These are phyloP conservation scores for Curvularia sp. DNA, from an alignment of 2,329 filamentous ascomycete genomes.

Conservation along the genomic window DNA sequence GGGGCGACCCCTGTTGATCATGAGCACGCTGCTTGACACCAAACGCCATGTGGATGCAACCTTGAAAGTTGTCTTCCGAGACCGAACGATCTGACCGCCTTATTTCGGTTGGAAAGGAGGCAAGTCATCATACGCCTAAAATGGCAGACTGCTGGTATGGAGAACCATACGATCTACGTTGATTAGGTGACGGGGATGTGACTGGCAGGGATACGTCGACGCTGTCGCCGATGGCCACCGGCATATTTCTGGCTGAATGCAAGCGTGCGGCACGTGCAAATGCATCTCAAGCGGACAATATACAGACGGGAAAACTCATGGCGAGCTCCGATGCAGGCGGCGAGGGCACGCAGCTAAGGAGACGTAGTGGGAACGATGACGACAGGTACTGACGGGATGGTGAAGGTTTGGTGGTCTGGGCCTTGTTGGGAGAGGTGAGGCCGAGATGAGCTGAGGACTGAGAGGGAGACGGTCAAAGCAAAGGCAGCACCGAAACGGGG, in stretches of 20 bases:
- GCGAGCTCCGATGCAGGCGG: neutral
- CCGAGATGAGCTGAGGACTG: slow-evolving; percentile 33
- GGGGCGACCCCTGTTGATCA: slow-evolving; percentile 9
- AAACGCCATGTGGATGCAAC: slow-evolving; percentile 15
- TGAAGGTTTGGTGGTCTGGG: slow-evolving; percentile 7
- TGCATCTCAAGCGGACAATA: slow-evolving; percentile 19
- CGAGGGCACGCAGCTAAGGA: neutral
- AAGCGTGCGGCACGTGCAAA: slow-evolving; percentile 20
- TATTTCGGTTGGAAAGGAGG: slow-evolving; percentile 23
- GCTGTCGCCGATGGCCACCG: slow-evolving; percentile 15
- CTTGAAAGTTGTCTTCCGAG: slow-evolving; percentile 4
- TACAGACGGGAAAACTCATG: neutral
- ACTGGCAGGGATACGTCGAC: slow-evolving; percentile 17
- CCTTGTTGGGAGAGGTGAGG: slow-evolving; percentile 18
- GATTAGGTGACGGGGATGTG: slow-evolving; percentile 12
- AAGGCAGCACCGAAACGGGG: slow-evolving; percentile 19
- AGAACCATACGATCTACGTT: slow-evolving; percentile 21
- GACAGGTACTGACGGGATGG: slow-evolving; percentile 12
- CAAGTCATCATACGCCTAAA: slow-evolving; percentile 24
- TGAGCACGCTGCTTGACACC: slow-evolving; percentile 1
- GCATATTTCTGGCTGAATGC: slow-evolving; percentile 23
- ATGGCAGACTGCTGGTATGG: slow-evolving; percentile 16
- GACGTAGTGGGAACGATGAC: slow-evolving; percentile 13
- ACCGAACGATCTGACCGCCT: slow-evolving; percentile 22
- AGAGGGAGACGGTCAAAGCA: slow-evolving; percentile 17